phyloP scores from a whole-genome alignment of 306 rosid genomes.

The Quercus alba region DNA sequence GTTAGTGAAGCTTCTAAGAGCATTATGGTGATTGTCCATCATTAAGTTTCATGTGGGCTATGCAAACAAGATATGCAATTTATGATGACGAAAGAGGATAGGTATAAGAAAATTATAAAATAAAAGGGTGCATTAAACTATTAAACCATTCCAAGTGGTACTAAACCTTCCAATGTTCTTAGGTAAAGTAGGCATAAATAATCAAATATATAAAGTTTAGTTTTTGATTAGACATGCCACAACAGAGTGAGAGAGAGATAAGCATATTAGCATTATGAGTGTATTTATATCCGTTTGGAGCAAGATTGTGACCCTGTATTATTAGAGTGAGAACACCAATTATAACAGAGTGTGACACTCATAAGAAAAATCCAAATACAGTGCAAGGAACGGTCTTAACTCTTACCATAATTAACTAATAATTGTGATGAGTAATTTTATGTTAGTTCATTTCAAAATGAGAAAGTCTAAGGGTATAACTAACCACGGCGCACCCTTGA shows the following conservation, averaged over 20 bases:
- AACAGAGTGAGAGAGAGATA: not conserved
- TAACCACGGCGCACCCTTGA: no score
- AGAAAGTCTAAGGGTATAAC: no score
- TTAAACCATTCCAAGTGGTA: slow-evolving; percentile 31
- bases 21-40: slow-evolving; percentile 31
- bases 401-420: no score
- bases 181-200: slow-evolving; percentile 48
- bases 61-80: slow-evolving; percentile 32
- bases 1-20: slow-evolving; percentile 33
- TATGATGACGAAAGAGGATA: slow-evolving; percentile 36
- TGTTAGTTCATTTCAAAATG: no score
- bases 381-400: no score
- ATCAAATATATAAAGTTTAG: slow-evolving; percentile 17
- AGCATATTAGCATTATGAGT: not conserved
- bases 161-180: slow-evolving; percentile 29
- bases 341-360: no score
- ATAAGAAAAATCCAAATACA: no score
- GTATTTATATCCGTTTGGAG: not conserved
- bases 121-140: slow-evolving; percentile 8
- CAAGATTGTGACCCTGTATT: not conserved
- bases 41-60: slow-evolving; percentile 42
- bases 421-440: no score
- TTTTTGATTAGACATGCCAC: slow-evolving; percentile 36
- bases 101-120: slow-evolving; percentile 6
- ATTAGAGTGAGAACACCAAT: no score